A percentile compares a stretch with the other conserved stretches of the same genome.
Conservation (phyloP, 768 basidiomycete species). For the Mycena venus region DNA sequence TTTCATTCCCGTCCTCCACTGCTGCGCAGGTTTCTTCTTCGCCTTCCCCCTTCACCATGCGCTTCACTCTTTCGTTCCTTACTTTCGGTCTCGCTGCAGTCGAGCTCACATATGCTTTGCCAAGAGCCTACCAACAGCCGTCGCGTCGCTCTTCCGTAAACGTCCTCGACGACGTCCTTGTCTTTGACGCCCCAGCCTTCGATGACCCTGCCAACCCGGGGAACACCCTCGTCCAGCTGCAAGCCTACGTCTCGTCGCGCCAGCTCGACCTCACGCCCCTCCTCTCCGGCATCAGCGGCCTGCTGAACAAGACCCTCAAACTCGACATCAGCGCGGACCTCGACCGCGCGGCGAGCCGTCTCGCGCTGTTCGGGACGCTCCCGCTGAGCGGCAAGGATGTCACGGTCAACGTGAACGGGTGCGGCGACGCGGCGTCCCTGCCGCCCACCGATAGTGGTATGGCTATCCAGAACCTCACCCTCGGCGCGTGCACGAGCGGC, state of each 20-base stretch:
- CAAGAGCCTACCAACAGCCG: constrained; percentile 22
- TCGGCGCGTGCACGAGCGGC: constrained; percentile 45
- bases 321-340: constrained; percentile 47
- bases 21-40: constrained; percentile 27
- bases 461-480: constrained; percentile 45
- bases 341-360: constrained; percentile 42
- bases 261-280: constrained; percentile 42
- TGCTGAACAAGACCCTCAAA: constrained; percentile 42
- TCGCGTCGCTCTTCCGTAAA: constrained; percentile 32
- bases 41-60: constrained; percentile 19
- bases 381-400: constrained; percentile 50
- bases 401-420: constrained; percentile 48
- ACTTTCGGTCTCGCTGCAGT: constrained; percentile 27
- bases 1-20: constrained; percentile 20
- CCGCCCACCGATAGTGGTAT: constrained; percentile 50
- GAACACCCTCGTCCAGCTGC: constrained; percentile 47
- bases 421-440: constrained; percentile 39
- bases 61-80: constrained; percentile 31
- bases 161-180: constrained; percentile 49
- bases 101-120: constrained; percentile 22
- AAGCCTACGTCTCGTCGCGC: constrained; percentile 53
- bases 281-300: constrained; percentile 33
- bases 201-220: constrained; percentile 48
- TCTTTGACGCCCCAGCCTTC: constrained; percentile 57
- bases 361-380: constrained; percentile 50